Evolutionary conservation across 75 land plant genomes (phyloP), one percentile per base, ranked within the genome.

Genomic region (Pinus tabuliformis): DNA sequence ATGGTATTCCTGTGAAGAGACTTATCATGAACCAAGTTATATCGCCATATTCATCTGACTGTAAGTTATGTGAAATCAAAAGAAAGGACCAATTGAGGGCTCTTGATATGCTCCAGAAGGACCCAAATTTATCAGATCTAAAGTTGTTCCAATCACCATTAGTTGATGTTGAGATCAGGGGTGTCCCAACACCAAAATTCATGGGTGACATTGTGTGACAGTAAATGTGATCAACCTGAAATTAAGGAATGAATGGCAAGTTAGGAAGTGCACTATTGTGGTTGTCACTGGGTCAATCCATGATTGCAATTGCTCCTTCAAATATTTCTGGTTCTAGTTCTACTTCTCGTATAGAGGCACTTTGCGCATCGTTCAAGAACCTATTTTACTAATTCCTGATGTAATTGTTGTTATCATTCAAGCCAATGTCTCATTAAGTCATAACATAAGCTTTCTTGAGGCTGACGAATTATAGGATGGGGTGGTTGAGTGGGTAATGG

Each of bases 31-130:
- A 95, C 68, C 98, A 95, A 81, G 62, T 95, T 73, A 75, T 95
- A 57, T 92, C 96, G 49, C 86, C 89, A n/a, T 93, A 96, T 59
- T 73, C 90, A 30, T 84, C 96, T 65, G 96, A 93, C 81, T 95
- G 98, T 92, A 95, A 93, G 75, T 95, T 95, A 70, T 95, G 98
- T 71, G 78, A 89, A 62, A 84, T 91, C 81, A 93, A 86, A 83
- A 89, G 96, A 60, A 95, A 95, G 98, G 96, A 91, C 84, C 17
- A 30, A 57, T 59, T 5, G 75, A 84, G 92, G 70, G 92, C 92
- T 14, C 78, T 93, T 17, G 88, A 91, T 56, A 87, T 89, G 82
- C 81, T 93, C 21, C 59, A 74, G 42, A 75, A 76, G 42, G 96
- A 93, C 81, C 84, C 83, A 58, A 91, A 86, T 76, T 83, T 93